Evolutionary conservation across 768 basidiomycete species (phyloP).

Genomic region (Collybia sordida): DNA sequence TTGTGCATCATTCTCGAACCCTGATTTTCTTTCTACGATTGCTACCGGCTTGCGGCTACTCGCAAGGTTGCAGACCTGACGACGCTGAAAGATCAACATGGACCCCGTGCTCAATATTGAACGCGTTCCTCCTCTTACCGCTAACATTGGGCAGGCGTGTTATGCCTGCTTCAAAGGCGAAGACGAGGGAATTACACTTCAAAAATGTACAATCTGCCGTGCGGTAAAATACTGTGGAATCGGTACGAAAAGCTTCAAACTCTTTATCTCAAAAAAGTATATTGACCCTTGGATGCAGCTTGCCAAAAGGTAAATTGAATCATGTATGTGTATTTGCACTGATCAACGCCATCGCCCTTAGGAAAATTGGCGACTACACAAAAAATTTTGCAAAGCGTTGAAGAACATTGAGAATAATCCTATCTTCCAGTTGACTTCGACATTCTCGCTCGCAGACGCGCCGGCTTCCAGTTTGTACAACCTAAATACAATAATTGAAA

Average conservation of each 20-base stretch:
- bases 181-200: constrained; percentile 14
- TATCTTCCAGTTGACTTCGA: constrained; percentile 4
- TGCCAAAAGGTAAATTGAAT: background rate
- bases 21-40: no score
- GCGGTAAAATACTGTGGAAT: constrained; percentile 30
- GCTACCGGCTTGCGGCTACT: no score
- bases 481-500: constrained; percentile 13
- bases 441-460: constrained; percentile 10
- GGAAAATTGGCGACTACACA: constrained; percentile 31
- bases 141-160: constrained; percentile 27
- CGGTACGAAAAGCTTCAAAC: constrained; percentile 14
- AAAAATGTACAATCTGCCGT: constrained; percentile 29
- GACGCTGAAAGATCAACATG: no score
- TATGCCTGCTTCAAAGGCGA: constrained; percentile 28
- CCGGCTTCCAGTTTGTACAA: constrained; percentile 12
- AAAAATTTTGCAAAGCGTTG: constrained; percentile 30
- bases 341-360: constrained; percentile 2
- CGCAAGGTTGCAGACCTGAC: no score
- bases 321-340: no score
- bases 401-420: constrained; percentile 19
- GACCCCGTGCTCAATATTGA: no score
- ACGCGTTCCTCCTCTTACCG: constrained; percentile 21
- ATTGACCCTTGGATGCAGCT: background rate
- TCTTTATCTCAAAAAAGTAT: background rate
- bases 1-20: no score